These are phyloP conservation scores for Reticulascus tulasneorum DNA, from an alignment of 2,329 filamentous ascomycete species.

Conservation along the genomic window DNA sequence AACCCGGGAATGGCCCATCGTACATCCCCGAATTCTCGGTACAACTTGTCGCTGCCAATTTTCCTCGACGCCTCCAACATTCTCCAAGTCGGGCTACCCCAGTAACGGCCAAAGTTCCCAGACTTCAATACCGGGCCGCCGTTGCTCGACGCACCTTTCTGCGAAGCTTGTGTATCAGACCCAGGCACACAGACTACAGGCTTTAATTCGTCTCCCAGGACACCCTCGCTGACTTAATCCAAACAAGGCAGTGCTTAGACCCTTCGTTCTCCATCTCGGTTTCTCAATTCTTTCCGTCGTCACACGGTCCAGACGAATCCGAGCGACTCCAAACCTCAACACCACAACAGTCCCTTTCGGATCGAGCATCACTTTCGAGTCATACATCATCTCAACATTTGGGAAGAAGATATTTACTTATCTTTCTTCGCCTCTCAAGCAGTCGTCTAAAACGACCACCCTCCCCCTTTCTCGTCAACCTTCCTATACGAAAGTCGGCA, in stretches of 20 bases:
- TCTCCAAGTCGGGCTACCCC: no score
- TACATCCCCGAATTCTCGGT: no score
- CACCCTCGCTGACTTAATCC: conserved; percentile 5
- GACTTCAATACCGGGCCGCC: conserved; percentile 10
- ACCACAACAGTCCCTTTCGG: no score
- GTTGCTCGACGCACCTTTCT: conserved; percentile 12
- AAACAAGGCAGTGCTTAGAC: conserved; percentile 3
- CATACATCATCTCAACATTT: conserved; percentile 2
- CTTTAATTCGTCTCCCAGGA: conserved; percentile 6
- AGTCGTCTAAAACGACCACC: background rate
- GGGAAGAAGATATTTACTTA: background rate
- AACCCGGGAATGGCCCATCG: no score
- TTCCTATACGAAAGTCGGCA: conserved; percentile 2
- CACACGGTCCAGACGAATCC: conserved; percentile 4
- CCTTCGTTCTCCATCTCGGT: conserved; percentile 4
- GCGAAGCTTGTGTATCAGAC: conserved; percentile 14
- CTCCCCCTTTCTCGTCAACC: background rate
- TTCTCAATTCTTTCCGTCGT: conserved; percentile 9
- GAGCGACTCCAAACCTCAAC: no score
- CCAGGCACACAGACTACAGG: conserved; percentile 14
- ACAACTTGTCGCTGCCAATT: no score
- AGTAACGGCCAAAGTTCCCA: no score
- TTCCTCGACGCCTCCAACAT: no score
- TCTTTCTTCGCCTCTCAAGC: conserved; percentile 1
- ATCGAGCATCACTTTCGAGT: conserved; percentile 7